Evolutionary conservation across 2,329 filamentous ascomycete species (phyloP).

Genomic region (Sordariomycetes sp.): DNA sequence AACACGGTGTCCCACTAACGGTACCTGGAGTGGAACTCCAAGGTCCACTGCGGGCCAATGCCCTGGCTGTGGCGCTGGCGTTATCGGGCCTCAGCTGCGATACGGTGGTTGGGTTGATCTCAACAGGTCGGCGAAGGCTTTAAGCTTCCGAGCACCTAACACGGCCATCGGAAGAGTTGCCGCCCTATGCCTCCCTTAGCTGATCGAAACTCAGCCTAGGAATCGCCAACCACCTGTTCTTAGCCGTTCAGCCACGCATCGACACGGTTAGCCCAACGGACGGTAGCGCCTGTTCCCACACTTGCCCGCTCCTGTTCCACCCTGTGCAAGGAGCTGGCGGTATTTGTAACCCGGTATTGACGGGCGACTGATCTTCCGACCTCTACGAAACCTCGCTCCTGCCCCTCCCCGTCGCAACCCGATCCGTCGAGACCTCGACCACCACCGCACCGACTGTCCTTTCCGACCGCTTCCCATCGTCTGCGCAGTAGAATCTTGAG

Average conservation of each 20-base stretch:
- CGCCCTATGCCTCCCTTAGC: background rate
- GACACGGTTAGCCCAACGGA: background rate
- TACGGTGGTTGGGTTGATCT: background rate
- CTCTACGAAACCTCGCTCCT: background rate
- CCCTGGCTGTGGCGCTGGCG: background rate
- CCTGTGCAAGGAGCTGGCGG: background rate
- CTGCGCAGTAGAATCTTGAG: background rate
- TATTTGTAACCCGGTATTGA: background rate
- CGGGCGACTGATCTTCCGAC: background rate
- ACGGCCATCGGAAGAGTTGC: background rate
- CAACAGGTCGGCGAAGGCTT: background rate
- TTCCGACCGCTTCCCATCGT: background rate
- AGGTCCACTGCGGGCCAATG: background rate
- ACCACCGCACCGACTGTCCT: background rate
- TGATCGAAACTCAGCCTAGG: background rate
- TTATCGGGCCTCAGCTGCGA: background rate
- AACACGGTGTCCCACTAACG: background rate
- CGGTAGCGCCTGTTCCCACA: background rate
- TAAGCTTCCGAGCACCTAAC: background rate
- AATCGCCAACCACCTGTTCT: background rate
- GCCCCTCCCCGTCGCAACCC: background rate
- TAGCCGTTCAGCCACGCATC: background rate
- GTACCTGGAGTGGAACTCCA: background rate
- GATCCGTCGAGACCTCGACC: background rate
- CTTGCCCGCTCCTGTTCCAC: background rate